phyloP scores from a whole-genome alignment of 257 asterid genomes.

The Salvia splendens region DNA sequence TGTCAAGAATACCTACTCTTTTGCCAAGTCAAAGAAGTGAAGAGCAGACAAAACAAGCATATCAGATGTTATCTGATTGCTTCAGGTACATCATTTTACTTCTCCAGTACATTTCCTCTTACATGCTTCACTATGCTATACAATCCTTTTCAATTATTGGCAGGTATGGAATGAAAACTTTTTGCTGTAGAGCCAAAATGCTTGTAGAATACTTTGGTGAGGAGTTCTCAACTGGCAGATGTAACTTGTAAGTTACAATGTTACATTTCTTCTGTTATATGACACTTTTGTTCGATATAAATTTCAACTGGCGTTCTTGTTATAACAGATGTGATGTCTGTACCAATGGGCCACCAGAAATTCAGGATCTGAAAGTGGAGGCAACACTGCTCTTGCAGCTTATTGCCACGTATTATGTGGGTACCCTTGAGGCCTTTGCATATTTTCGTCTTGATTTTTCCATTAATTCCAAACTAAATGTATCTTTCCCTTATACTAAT shows the following conservation, averaged over 20 bases:
- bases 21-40: conserved; percentile 70
- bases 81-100: conserved; percentile 52
- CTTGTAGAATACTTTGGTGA: conserved; percentile 84
- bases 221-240: conserved; percentile 58
- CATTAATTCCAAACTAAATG: conserved; percentile 1
- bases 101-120: conserved; percentile 17
- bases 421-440: conserved; percentile 33
- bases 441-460: conserved; percentile 25
- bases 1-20: conserved; percentile 62
- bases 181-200: conserved; percentile 67
- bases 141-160: conserved; percentile 28
- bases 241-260: conserved; percentile 63
- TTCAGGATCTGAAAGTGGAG: conserved; percentile 63
- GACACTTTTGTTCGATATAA: conserved; percentile 11
- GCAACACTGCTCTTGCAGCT: conserved; percentile 53
- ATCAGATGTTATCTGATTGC: conserved; percentile 75
- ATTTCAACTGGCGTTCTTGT: conserved; percentile 26
- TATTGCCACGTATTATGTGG: conserved; percentile 52
- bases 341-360: conserved; percentile 62
- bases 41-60: conserved; percentile 72
- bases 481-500: conserved; percentile 2
- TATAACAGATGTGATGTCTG: conserved; percentile 72
- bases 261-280: conserved; percentile 23
- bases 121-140: conserved; percentile 30
- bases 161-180: conserved; percentile 70